Conservation (phyloP, 768 basidiomycete species). For the Pleurotus citrinopileatus region DNA sequence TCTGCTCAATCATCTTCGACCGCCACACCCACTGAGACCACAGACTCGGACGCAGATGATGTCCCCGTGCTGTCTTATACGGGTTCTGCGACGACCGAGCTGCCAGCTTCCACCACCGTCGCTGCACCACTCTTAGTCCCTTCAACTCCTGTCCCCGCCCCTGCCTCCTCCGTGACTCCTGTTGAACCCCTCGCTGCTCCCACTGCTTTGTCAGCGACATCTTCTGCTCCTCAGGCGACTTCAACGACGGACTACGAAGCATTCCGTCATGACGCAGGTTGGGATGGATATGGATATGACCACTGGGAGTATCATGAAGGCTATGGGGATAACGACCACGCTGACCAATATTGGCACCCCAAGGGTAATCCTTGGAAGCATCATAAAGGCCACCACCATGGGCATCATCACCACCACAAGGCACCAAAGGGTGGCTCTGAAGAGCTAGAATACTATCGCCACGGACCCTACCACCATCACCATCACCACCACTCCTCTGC, state of each 20-base stretch:
- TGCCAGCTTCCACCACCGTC: background rate
- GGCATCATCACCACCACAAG: constrained; percentile 1
- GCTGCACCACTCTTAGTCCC: background rate
- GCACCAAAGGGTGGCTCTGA: background rate
- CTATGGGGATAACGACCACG: constrained; percentile 1
- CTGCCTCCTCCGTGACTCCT: background rate
- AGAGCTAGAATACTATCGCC: background rate
- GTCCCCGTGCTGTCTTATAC: constrained; percentile 1
- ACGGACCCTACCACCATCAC: background rate
- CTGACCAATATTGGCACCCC: constrained; percentile 3
- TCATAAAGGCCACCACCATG: background rate
- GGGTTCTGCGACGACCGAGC: background rate
- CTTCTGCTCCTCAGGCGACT: background rate
- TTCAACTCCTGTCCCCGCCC: background rate
- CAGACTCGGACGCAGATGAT: background rate
- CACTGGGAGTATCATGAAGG: constrained; percentile 10
- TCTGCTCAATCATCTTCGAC: background rate
- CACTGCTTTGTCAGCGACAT: background rate
- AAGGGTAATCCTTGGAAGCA: background rate
- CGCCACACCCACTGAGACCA: background rate
- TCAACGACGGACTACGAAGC: constrained; percentile 1
- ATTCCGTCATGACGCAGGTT: constrained; percentile 8
- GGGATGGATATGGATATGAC: constrained; percentile 4
- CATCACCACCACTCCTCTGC: background rate
- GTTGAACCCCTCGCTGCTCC: background rate